Evolutionary conservation across 2,329 filamentous ascomycete species (phyloP), one percentile per base, ranked within the genome.

Genomic region (Aspergillus terreus): DNA sequence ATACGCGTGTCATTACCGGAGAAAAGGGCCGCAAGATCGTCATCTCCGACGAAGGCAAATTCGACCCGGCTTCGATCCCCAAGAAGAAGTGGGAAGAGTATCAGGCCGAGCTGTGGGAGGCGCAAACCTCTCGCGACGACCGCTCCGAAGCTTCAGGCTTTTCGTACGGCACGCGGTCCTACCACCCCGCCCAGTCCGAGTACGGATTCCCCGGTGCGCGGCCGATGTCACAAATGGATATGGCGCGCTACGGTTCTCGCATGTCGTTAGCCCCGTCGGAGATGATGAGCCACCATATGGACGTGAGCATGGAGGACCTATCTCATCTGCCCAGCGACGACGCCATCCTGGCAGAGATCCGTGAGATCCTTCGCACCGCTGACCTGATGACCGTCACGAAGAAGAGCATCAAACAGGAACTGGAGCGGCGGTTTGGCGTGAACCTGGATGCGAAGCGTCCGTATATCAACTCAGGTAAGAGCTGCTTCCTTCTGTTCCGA

Each of bases 41-140:
- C 62, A 87, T 99, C 59, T 90, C 91, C 1, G 94, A 99, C 70
- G 94, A 99, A 76, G 94, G 94, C 77, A 96, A 96, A 72, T 99
- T 97, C 67, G 94, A 99, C 67, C 92, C 94, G 12, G 79, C 82
- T 44, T 89, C 86, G 35, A 97, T 99, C 60, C 94, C 94, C 17
- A 89, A 90, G 76, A 99, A 97, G 85, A 94, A 89, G 80, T 99
- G 94, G 94, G 94, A 99, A 71, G 94, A 99, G 65, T 99, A 97
- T 71, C 94, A 99, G 73, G 88, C 88, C 57, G 94, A 97, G 79
- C 84, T 99, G 42, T 99, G 92, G 94, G 94, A 99, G 67, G 87
- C 88, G 1, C 90, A 95, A 74, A 95, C 88, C n/a, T 86, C 87
- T 54, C 81, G 79, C 45, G 82, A 85, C 63, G 94, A 99, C 67